These are phyloP conservation scores for Achaetomium macrosporum DNA, from an alignment of 2,329 filamentous ascomycete species.

Conservation along the genomic window DNA sequence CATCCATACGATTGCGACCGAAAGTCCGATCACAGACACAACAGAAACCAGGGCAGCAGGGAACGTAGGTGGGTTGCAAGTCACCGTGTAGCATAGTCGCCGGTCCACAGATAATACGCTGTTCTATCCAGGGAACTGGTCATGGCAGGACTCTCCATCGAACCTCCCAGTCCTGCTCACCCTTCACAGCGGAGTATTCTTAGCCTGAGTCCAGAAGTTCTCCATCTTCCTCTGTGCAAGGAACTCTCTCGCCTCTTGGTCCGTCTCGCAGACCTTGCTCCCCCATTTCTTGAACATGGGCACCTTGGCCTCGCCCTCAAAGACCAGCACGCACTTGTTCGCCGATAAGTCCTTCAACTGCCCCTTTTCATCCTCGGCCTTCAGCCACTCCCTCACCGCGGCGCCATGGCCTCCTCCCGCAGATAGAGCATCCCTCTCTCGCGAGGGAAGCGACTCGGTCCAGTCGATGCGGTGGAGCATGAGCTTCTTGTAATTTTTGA, in stretches of 20 bases:
- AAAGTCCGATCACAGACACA: background rate
- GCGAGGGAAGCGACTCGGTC: slow-evolving; percentile 77
- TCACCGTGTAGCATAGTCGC: background rate
- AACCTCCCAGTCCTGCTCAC: background rate
- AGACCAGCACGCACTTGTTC: slow-evolving; percentile 80
- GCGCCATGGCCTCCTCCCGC: slow-evolving; percentile 34
- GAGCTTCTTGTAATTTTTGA: slow-evolving; percentile 82
- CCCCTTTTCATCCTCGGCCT: slow-evolving; percentile 71
- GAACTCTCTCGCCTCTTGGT: slow-evolving; percentile 77
- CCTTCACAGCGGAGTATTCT: slow-evolving; percentile 39
- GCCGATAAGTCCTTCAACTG: slow-evolving; percentile 72
- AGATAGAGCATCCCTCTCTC: slow-evolving; percentile 46
- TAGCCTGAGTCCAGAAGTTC: slow-evolving; percentile 88
- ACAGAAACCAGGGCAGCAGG: background rate
- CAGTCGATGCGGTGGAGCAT: slow-evolving; percentile 93
- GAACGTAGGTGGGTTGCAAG: background rate
- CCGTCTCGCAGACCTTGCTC: slow-evolving; percentile 86
- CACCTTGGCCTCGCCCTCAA: slow-evolving; percentile 82
- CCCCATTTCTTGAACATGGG: slow-evolving; percentile 82
- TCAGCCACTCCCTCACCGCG: slow-evolving; percentile 64
- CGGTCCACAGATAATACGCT: background rate
- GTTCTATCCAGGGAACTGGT: background rate
- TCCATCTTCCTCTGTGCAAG: slow-evolving; percentile 82
- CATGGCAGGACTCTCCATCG: background rate
- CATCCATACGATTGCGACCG: background rate